These are phyloP conservation scores for Ambrosiella cleistominuta DNA, from an alignment of 2,329 filamentous ascomycete species.

Conservation along the genomic window DNA sequence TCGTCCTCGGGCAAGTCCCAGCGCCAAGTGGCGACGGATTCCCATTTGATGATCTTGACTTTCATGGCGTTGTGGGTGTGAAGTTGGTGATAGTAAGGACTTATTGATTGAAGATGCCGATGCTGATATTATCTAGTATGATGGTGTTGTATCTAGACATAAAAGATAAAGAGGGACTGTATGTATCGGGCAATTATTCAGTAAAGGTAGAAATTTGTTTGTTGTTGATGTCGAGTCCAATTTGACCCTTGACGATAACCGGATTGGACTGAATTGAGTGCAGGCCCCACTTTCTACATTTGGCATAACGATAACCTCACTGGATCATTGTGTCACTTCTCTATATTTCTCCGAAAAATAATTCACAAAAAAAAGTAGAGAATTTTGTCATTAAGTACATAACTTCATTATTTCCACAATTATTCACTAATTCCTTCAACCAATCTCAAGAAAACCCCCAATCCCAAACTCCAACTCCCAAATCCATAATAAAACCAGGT, in stretches of 20 bases:
- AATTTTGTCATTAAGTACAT: not conserved
- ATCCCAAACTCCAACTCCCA: not conserved
- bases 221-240: not conserved
- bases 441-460: not conserved
- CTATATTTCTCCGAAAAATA: not conserved
- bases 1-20: constrained; percentile 97
- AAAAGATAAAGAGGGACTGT: too few relatives aligned
- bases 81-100: not conserved
- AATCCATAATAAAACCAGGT: constrained; percentile 1
- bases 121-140: too few relatives aligned
- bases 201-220: not conserved
- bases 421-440: not conserved
- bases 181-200: too few relatives aligned
- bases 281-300: not conserved
- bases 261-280: not conserved
- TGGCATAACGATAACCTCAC: not conserved
- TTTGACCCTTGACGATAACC: not conserved
- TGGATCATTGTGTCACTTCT: not conserved
- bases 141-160: too few relatives aligned
- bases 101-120: not conserved
- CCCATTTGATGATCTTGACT: constrained; percentile 84
- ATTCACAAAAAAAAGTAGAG: not conserved
- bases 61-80: constrained; percentile 48
- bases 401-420: not conserved
- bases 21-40: constrained; percentile 86